These are phyloP conservation scores for Jaenimonas drosophilae DNA, from an alignment of 208 protist species.

Conservation along the genomic window DNA sequence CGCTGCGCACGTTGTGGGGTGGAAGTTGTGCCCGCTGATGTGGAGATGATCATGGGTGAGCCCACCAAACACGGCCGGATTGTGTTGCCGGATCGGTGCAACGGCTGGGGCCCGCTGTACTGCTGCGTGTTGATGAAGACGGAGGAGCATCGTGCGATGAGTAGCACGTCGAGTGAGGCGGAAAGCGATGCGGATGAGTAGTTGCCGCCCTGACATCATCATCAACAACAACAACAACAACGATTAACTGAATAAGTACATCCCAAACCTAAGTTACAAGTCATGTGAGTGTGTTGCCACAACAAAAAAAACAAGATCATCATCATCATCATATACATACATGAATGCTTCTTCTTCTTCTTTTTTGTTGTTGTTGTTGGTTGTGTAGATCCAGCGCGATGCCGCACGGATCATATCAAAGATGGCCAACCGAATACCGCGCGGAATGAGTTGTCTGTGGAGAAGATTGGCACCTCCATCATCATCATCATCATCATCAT, in stretches of 20 bases:
- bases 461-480: too few relatives aligned
- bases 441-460: too few relatives aligned
- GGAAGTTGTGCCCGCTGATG: constrained; percentile 12
- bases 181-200: constrained; percentile 14
- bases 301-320: not conserved
- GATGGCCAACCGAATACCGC: too few relatives aligned
- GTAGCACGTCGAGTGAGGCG: constrained; percentile 10
- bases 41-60: constrained; percentile 30
- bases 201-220: too few relatives aligned
- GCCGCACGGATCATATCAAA: too few relatives aligned
- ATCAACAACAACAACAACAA: too few relatives aligned
- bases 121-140: constrained; percentile 61
- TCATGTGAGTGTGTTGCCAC: not conserved
- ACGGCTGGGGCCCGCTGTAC: constrained; percentile 68
- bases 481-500: too few relatives aligned
- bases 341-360: too few relatives aligned
- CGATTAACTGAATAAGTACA: not conserved
- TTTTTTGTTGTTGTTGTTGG: too few relatives aligned
- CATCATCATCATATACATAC: too few relatives aligned
- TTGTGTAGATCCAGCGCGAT: too few relatives aligned
- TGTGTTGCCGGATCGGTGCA: constrained; percentile 49
- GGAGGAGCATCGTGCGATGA: constrained; percentile 9
- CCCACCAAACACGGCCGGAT: constrained; percentile 51
- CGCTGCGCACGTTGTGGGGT: constrained; percentile 45
- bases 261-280: not conserved